Conservation (phyloP, 2,329 filamentous ascomycete genomes). For the Cladosporium sp. region DNA sequence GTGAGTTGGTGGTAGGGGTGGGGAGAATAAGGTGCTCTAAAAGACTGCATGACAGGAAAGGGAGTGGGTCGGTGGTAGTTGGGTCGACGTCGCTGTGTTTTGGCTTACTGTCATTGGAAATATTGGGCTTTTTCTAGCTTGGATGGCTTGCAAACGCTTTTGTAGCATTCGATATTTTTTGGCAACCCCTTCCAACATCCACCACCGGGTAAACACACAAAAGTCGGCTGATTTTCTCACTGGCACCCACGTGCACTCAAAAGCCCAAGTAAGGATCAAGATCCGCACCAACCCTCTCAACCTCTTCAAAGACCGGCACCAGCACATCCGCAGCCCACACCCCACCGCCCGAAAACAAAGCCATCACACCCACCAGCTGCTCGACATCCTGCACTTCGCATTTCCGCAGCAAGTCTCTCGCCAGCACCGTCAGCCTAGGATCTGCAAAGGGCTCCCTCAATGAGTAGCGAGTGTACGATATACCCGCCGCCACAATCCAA, state of each 20-base stretch:
- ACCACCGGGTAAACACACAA: background rate
- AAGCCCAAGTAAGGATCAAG: background rate
- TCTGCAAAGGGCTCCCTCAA: background rate
- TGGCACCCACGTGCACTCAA: background rate
- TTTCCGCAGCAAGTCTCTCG: background rate
- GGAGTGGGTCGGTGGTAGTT: too few relatives aligned
- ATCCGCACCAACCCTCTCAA: background rate
- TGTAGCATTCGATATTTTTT: background rate
- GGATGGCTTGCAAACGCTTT: background rate
- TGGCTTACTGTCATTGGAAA: background rate
- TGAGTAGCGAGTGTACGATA: background rate
- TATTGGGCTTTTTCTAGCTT: background rate
- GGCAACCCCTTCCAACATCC: too few relatives aligned
- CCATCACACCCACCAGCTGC: background rate
- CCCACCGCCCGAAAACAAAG: background rate
- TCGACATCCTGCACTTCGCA: background rate
- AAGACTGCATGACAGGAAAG: too few relatives aligned
- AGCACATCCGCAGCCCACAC: background rate
- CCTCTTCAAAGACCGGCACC: background rate
- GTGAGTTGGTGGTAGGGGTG: too few relatives aligned
- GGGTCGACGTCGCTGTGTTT: background rate
- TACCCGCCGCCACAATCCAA: background rate
- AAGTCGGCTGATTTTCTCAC: background rate
- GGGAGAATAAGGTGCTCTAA: too few relatives aligned
- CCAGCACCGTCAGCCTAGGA: background rate